Evolutionary conservation across 768 basidiomycete species (phyloP).

Genomic region (Mycena crocata): DNA sequence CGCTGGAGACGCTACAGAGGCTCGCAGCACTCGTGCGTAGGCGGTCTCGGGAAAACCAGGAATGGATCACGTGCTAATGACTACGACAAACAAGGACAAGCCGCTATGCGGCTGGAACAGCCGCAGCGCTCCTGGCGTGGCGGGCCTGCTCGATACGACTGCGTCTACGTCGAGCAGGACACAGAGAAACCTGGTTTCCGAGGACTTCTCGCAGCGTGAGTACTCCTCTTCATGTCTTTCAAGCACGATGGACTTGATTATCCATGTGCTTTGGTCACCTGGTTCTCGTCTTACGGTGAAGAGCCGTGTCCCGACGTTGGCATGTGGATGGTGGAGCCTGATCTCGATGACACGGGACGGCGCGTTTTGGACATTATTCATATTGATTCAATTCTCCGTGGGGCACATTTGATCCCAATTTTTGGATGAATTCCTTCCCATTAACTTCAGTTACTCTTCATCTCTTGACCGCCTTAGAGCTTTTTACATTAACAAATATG

Average conservation of each 20-base stretch:
- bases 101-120: too few species aligned
- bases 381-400: conserved; percentile 42
- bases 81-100: too few species aligned
- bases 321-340: conserved; percentile 43
- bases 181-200: conserved; percentile 34
- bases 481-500: conserved; percentile 46
- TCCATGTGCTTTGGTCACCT: conserved; percentile 41
- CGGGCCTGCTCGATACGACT: conserved; percentile 42
- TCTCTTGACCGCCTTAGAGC: conserved; percentile 39
- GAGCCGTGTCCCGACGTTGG: conserved; percentile 39
- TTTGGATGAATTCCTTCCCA: conserved; percentile 38
- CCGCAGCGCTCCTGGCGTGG: conserved; percentile 45
- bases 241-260: conserved; percentile 24
- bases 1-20: too few species aligned
- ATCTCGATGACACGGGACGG: conserved; percentile 16
- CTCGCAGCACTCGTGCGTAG: too few species aligned
- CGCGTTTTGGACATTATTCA: too few species aligned
- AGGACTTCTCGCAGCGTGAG: conserved; percentile 39
- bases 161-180: conserved; percentile 39
- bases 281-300: conserved; percentile 37
- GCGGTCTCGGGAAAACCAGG: too few species aligned
- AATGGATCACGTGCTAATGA: too few species aligned
- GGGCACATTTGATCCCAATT: too few species aligned
- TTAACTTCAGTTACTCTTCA: conserved; percentile 33
- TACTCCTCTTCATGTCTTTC: conserved; percentile 42